Evolutionary conservation across 2,329 filamentous ascomycete species (phyloP), one percentile per base, ranked within the genome.

Genomic region (Curvularia spicifera): DNA sequence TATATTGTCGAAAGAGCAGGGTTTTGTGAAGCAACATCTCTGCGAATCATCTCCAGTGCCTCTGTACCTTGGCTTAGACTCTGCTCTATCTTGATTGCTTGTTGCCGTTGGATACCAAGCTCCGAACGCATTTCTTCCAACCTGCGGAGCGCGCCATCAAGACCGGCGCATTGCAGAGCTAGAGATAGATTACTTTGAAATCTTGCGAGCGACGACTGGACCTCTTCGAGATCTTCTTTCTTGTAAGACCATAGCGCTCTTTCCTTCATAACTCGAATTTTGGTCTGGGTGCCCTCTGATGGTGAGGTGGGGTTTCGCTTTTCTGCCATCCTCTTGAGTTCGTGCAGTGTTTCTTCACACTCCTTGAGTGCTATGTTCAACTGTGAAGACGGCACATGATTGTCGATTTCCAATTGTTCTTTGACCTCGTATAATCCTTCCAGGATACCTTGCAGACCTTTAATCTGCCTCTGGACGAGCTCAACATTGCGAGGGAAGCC

Each of bases 401-500:
- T 53, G 37, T 53, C 48, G 46, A 51, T 39, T 35, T 59, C 53
- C 26, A 59, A 22, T n/a, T 33, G 51, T 5, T 50, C 46, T 29
- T 63, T 60, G n/a, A 60, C 46, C 5, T 46, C 31, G 7, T 10
- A 15, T 5, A 63, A 37, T n/a, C 45, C 45, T 29, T 33, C 35
- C 8, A 63, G 53, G 1, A 57, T 60, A 18, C 53, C 50, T 20
- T 60, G 31, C 15, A 63, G 44, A 18, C 50, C 37, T 33, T 57
- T 45, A n/a, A 50, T 33, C n/a, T 56, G 57, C 6, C 44, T 12
- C 26, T 57, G 10, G 3, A 56, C 29, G 10, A 10, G 6, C 5
- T 60, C 28, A 15, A 63, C 60, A 26, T 63, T 53, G n/a, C 53
- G 44, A 35, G 54, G 51, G 28, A 45, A 52, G 48, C 37, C 51